Evolutionary conservation across 139 green algal species (phyloP).

Genomic region (Tetraselmis striata): DNA sequence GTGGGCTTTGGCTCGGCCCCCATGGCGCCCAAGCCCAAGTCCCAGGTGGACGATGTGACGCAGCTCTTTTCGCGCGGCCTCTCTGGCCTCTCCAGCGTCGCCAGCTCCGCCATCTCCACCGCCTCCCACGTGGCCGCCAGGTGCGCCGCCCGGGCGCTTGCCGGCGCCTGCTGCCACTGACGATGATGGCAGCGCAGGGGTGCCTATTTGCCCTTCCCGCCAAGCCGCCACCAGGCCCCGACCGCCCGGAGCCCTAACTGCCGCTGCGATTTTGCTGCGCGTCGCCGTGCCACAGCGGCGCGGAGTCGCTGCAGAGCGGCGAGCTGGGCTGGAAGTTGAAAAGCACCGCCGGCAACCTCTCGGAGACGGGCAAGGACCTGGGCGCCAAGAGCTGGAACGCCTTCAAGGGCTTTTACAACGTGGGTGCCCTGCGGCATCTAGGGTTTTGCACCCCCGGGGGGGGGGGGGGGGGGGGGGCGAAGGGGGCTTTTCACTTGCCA

Average conservation of each 20-base stretch:
- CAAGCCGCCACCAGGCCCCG: too few species aligned
- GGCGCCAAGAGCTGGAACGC: conserved; percentile 38
- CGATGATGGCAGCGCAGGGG: too few species aligned
- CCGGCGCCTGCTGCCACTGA: conserved; percentile 4
- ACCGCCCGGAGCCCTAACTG: too few species aligned
- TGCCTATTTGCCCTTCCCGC: too few species aligned
- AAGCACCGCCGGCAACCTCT: conserved; percentile 20
- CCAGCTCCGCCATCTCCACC: conserved; percentile 17
- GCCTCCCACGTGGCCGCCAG: conserved; percentile 5
- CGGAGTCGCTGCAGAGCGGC: conserved; percentile 6
- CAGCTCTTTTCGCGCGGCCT: conserved; percentile 59
- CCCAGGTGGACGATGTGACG: conserved; percentile 44
- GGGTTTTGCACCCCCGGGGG: conserved; percentile 38
- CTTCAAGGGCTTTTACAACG: conserved; percentile 37
- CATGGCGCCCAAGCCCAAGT: neutral
- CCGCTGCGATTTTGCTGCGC: neutral
- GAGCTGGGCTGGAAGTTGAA: conserved; percentile 2
- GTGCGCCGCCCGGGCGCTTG: neutral
- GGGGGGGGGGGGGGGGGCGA: too few species aligned
- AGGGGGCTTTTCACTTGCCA: neutral
- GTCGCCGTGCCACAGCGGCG: conserved; percentile 7
- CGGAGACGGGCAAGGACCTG: conserved; percentile 40
- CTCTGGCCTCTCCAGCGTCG: conserved; percentile 28
- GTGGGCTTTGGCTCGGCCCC: conserved; percentile 89
- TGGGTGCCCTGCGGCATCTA: conserved; percentile 34